These are phyloP conservation scores for Leccinum sublutescens DNA, from an alignment of 768 basidiomycete genomes.

Conservation along the genomic window DNA sequence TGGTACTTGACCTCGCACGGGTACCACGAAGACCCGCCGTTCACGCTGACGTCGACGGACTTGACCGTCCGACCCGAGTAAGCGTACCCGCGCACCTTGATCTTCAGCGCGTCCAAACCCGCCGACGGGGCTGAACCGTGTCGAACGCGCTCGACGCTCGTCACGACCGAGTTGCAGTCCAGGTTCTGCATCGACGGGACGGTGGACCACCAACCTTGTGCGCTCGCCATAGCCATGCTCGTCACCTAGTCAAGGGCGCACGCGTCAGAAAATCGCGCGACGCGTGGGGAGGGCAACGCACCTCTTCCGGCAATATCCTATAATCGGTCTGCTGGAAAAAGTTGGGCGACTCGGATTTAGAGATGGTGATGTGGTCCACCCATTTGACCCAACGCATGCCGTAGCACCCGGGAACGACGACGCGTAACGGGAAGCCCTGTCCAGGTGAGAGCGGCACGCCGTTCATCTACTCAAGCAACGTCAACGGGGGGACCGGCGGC, in stretches of 20 bases:
- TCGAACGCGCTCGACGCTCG: slow-evolving; percentile 16
- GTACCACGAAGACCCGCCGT: slow-evolving; percentile 53
- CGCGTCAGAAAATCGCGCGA: not conserved
- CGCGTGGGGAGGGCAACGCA: slow-evolving; percentile 22
- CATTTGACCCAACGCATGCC: slow-evolving; percentile 80
- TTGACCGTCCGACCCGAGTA: slow-evolving; percentile 47
- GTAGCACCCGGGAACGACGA: slow-evolving; percentile 64
- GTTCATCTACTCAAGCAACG: slow-evolving; percentile 49
- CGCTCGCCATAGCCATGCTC: slow-evolving; percentile 24
- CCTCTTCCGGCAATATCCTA: slow-evolving; percentile 55
- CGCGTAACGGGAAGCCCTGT: slow-evolving; percentile 65
- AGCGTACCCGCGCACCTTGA: slow-evolving; percentile 54
- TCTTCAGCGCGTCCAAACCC: slow-evolving; percentile 23
- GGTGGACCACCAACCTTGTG: slow-evolving; percentile 45
- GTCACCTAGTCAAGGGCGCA: slow-evolving; percentile 19
- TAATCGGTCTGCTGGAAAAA: slow-evolving; percentile 76
- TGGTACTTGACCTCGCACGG: slow-evolving; percentile 54
- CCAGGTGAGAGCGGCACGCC: slow-evolving; percentile 53
- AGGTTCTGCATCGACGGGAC: slow-evolving; percentile 58
- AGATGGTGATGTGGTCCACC: slow-evolving; percentile 60
- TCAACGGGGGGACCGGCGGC: not conserved
- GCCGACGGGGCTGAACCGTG: not conserved
- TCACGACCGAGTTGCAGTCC: slow-evolving; percentile 63
- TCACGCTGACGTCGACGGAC: slow-evolving; percentile 49
- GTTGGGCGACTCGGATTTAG: slow-evolving; percentile 55